Evolutionary conservation across 1,284 basidiomycete genomes (phyloP), one percentile per base, ranked within the genome.

Genomic region (Kwoniella shivajii): DNA sequence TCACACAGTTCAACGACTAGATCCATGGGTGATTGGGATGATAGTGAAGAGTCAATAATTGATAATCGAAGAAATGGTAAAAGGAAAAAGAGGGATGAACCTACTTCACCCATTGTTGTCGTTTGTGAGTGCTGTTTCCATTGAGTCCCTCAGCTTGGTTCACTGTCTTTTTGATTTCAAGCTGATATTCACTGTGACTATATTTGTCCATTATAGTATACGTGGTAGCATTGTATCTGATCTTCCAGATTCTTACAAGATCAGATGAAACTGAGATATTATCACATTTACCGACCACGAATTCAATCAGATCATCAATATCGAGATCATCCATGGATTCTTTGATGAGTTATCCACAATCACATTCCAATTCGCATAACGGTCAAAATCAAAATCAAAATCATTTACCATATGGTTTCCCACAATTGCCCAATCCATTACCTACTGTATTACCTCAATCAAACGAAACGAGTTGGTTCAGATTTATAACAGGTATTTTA

Each of bases 231-330:
- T 59, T 73, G 58, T 76, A 73, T 60, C 36, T 73, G 24, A 66
- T 75, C 41, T 75, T 68, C 64, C 73, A 75, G 48, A 72, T 76
- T 50, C 65, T 76, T 11, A 74, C 74, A 13, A 67, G 74, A 16
- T 66, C 70, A 14, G 71, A 74, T 54, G 73, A 75, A n/a, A 31
- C 54, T 33, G 74, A 76, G 57, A 69, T 73, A 46, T 67, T 76
- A 30, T 61, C 63, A 2, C 73, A 73, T 49, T 61, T 71, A 2
- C 61, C 68, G 0, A 34, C 24, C 24, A 63, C 65, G 13, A 57
- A 67, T 7, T 55, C 55, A n/a, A 44, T 55, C 14, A n/a, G n/a
- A n/a, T n/a, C 50, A 33, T 16, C 54, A 51, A 34, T 58, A 50
- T n/a, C n/a, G n/a, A n/a, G n/a, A n/a, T n/a, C n/a, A n/a, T n/a